Percentiles rank a stretch among this genome's conserved stretches.
These are phyloP conservation scores for Pleurotus platypus DNA, from an alignment of 768 basidiomycete genomes.

Conservation along the genomic window DNA sequence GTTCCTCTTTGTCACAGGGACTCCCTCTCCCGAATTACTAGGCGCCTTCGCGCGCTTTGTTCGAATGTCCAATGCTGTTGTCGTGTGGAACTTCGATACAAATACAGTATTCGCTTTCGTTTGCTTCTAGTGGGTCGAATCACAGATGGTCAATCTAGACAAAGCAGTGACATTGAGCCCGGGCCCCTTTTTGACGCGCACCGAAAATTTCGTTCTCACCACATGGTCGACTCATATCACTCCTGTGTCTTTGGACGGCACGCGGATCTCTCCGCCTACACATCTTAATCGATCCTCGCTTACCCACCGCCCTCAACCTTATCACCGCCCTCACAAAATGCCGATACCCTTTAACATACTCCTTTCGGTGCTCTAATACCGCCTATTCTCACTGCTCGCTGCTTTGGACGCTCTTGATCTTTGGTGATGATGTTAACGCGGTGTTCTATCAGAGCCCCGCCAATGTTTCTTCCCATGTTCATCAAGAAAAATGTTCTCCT, in stretches of 20 bases:
- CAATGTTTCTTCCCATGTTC: not conserved
- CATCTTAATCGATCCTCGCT: not conserved
- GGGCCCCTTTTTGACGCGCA: not conserved
- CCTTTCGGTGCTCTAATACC: not conserved
- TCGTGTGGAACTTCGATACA: not conserved
- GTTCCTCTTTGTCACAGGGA: conserved; percentile 1
- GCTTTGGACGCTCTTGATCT: not conserved
- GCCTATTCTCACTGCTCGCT: not conserved
- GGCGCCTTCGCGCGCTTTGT: not conserved
- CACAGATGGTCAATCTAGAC: not conserved
- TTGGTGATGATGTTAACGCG: not conserved
- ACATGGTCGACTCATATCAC: not conserved
- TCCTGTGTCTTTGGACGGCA: not conserved
- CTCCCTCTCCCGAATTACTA: not conserved
- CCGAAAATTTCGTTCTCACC: conserved; percentile 6
- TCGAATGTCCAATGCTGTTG: not conserved
- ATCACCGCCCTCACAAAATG: conserved; percentile 1
- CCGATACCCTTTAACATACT: conserved; percentile 3
- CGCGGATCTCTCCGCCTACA: not conserved
- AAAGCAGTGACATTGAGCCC: not conserved
- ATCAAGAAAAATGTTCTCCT: not conserved
- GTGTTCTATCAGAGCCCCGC: not conserved
- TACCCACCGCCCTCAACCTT: not conserved
- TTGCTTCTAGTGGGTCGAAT: not conserved
- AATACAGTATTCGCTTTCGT: not conserved